Conservation (phyloP, 1,284 basidiomycete species). For the Trametes pubescens region DNA sequence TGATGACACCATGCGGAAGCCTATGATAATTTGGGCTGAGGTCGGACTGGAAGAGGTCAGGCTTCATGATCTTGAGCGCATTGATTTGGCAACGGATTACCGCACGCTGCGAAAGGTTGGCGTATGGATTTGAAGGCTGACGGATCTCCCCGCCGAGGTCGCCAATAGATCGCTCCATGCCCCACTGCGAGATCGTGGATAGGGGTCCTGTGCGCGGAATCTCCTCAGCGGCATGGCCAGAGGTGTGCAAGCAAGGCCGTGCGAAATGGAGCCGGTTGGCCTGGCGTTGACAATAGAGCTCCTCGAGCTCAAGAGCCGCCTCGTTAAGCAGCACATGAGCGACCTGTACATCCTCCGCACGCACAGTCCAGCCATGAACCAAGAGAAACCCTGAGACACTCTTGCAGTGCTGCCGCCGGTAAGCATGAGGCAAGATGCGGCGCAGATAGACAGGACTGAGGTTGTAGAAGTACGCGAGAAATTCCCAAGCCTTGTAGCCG, state of each 20-base stretch:
- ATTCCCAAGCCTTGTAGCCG: constrained; percentile 37
- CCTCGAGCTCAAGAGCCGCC: not conserved
- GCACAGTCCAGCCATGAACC: not conserved
- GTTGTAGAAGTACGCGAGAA: not conserved
- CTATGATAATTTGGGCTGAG: not conserved
- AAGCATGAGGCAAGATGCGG: not conserved
- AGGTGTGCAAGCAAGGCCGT: not conserved
- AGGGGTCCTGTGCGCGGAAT: constrained; percentile 29
- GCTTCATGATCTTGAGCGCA: constrained; percentile 34
- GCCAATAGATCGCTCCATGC: constrained; percentile 40
- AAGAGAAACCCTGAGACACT: not conserved
- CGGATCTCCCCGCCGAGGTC: constrained; percentile 36
- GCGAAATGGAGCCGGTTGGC: not conserved
- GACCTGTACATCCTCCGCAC: not conserved
- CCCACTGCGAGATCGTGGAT: constrained; percentile 28
- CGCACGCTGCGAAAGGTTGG: constrained; percentile 32
- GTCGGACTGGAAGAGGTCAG: constrained; percentile 1
- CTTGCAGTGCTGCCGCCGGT: not conserved
- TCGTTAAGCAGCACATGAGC: not conserved
- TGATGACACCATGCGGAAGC: constrained; percentile 9
- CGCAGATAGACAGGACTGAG: not conserved
- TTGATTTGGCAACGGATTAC: constrained; percentile 32
- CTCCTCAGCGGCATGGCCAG: not conserved
- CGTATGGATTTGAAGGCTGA: constrained; percentile 36
- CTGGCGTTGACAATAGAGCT: not conserved